phyloP scores from a whole-genome alignment of 345 rosid genomes.

The Trapa incisa region DNA sequence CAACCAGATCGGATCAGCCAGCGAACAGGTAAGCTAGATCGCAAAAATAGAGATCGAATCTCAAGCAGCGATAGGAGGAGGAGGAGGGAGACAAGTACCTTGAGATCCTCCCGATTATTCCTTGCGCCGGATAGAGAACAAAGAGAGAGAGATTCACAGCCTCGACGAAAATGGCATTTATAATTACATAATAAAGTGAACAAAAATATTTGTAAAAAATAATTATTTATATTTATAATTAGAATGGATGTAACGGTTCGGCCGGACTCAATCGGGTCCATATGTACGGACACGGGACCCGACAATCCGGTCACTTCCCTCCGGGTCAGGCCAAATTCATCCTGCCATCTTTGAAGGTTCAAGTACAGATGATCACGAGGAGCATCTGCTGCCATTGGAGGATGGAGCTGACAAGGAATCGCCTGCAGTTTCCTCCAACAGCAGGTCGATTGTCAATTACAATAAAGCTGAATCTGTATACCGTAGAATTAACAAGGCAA shows the following conservation, averaged over 20 bases:
- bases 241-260: background rate
- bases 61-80: background rate
- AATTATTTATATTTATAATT: too few relatives aligned
- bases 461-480: conserved; percentile 23
- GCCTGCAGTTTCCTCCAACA: conserved; percentile 21
- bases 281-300: too few relatives aligned
- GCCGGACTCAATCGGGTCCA: too few relatives aligned
- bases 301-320: too few relatives aligned
- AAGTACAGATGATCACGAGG: too few relatives aligned
- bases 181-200: too few relatives aligned
- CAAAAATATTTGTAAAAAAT: too few relatives aligned
- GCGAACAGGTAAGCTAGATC: background rate
- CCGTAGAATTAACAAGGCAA: conserved; percentile 25
- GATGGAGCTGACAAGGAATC: conserved; percentile 8
- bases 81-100: background rate
- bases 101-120: conserved; percentile 2
- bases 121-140: background rate
- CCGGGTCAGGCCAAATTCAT: too few relatives aligned
- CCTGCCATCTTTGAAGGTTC: too few relatives aligned
- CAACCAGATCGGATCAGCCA: conserved; percentile 20
- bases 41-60: background rate
- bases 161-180: background rate
- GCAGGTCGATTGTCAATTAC: conserved; percentile 37
- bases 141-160: background rate
- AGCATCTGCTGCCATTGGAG: background rate